Evolutionary conservation across 768 basidiomycete genomes (phyloP).

Genomic region (Stropharia rugosoannulata): DNA sequence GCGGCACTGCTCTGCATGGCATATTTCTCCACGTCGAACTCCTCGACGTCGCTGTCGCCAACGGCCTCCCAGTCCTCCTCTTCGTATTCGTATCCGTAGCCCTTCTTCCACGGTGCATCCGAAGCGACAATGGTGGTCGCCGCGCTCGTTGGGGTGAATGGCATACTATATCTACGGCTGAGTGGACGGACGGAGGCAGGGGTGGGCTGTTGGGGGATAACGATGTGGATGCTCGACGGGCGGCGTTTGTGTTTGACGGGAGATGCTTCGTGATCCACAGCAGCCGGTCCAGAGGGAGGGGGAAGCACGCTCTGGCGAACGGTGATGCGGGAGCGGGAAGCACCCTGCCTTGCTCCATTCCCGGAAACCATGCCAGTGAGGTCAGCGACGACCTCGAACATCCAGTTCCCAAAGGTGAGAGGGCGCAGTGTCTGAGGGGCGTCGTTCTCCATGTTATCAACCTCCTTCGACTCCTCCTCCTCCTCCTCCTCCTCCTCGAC

Average conservation of each 20-base stretch:
- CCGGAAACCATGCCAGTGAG: constrained; percentile 35
- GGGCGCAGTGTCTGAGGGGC: constrained; percentile 40
- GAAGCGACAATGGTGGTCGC: constrained; percentile 11
- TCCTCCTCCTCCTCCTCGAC: constrained; percentile 24
- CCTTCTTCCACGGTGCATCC: constrained; percentile 40
- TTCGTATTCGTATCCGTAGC: constrained; percentile 22
- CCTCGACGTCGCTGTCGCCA: constrained; percentile 11
- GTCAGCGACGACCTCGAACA: constrained; percentile 78
- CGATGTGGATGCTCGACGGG: constrained; percentile 28
- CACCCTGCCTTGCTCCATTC: too few relatives aligned
- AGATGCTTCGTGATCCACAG: too few relatives aligned
- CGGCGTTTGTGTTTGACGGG: neutral
- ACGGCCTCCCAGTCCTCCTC: constrained; percentile 9
- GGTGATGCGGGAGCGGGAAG: too few relatives aligned
- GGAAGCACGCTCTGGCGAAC: too few relatives aligned
- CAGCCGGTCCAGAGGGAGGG: too few relatives aligned
- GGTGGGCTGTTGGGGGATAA: constrained; percentile 12
- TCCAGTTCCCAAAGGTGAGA: constrained; percentile 74
- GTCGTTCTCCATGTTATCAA: constrained; percentile 21
- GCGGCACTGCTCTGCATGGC: constrained; percentile 13
- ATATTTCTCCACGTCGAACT: neutral
- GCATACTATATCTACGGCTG: constrained; percentile 53
- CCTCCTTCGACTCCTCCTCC: constrained; percentile 45
- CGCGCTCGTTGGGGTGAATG: constrained; percentile 52
- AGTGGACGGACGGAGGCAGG: constrained; percentile 27